Conservation (phyloP, 108 stramenopile species). For the Stephanodiscus triporus region DNA sequence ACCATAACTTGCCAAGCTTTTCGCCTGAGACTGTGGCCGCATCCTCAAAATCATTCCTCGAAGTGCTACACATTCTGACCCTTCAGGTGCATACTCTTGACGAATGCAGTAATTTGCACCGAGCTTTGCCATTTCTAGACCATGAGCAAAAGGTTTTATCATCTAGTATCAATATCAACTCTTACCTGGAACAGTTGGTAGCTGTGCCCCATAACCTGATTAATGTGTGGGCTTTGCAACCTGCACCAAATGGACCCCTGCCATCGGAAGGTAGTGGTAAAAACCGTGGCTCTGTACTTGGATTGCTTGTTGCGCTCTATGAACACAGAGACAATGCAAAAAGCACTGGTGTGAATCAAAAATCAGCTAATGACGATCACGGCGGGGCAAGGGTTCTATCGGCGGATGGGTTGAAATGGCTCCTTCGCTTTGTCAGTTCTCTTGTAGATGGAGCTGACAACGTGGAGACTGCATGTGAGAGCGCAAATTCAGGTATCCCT, state of each 20-base stretch:
- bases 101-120: constrained; percentile 79
- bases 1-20: constrained; percentile 42
- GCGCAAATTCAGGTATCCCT: constrained; percentile 71
- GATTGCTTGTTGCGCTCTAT: constrained; percentile 86
- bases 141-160: constrained; percentile 81
- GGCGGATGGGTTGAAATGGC: constrained; percentile 84
- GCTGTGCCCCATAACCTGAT: constrained; percentile 70
- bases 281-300: constrained; percentile 79
- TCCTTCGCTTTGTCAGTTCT: constrained; percentile 81
- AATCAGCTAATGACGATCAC: constrained; percentile 66
- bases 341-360: constrained; percentile 42
- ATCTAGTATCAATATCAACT: constrained; percentile 72
- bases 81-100: constrained; percentile 90
- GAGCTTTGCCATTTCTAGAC: constrained; percentile 69
- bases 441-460: constrained; percentile 81
- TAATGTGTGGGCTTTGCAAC: constrained; percentile 81
- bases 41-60: constrained; percentile 85
- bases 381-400: constrained; percentile 81
- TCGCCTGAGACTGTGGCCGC: constrained; percentile 73
- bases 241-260: constrained; percentile 72
- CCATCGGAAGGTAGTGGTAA: constrained; percentile 79
- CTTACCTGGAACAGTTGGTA: constrained; percentile 75
- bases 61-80: constrained; percentile 86
- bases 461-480: constrained; percentile 64
- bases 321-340: constrained; percentile 74